phyloP scores from a whole-genome alignment of 73 alveolate genomes.

The Blepharisma stoltei region DNA sequence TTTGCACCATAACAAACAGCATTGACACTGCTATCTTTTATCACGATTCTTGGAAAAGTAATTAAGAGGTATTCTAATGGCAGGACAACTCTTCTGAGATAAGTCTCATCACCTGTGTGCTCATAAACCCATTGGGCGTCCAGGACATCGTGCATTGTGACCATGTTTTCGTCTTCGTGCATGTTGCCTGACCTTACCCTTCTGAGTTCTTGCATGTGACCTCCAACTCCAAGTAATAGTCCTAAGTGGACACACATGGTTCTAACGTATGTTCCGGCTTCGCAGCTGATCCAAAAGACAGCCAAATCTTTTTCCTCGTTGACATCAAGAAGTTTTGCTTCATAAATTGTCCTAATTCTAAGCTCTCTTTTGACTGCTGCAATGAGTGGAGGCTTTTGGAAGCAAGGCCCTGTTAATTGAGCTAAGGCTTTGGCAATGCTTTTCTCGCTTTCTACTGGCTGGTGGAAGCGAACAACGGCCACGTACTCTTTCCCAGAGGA shows the following conservation, averaged over 20 bases:
- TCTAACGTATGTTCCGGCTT: conserved; percentile 99
- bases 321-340: conserved; percentile 93
- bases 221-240: conserved; percentile 96
- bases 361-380: conserved; percentile 99
- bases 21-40: conserved; percentile 94
- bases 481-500: conserved; percentile 90
- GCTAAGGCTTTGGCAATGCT: conserved; percentile 78
- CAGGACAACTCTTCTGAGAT: conserved; percentile 95
- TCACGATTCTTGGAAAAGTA: conserved; percentile 93
- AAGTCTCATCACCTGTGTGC: conserved; percentile 94
- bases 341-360: conserved; percentile 96
- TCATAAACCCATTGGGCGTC: conserved; percentile 94
- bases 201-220: conserved; percentile 99
- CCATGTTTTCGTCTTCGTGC: conserved; percentile 92
- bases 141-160: conserved; percentile 99
- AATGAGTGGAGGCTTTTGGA: conserved; percentile 94
- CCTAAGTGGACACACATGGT: conserved; percentile 99
- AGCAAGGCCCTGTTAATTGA: conserved; percentile 88
- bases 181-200: conserved; percentile 94
- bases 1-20: conserved; percentile 99
- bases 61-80: conserved; percentile 97
- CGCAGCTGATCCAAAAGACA: conserved; percentile 94
- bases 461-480: conserved; percentile 93
- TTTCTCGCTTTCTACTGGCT: conserved; percentile 75
- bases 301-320: conserved; percentile 94